Evolutionary conservation across 2,329 filamentous ascomycete species (phyloP).

Genomic region (Ophiostoma angusticollis): DNA sequence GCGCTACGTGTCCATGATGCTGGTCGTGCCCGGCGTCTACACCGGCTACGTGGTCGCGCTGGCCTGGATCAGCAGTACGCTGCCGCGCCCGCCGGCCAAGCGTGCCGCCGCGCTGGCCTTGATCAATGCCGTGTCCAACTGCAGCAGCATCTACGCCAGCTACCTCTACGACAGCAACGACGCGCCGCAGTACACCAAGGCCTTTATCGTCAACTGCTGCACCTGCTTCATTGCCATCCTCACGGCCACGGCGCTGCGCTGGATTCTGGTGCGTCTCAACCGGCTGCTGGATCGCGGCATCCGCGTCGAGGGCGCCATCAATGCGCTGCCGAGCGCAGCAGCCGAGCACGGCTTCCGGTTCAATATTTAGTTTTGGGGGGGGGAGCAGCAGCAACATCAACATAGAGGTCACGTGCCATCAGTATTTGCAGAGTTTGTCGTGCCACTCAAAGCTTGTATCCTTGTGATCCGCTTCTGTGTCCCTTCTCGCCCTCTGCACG

Average conservation of each 20-base stretch:
- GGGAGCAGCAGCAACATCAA: neutral
- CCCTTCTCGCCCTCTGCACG: too few species aligned
- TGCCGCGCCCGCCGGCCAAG: slow-evolving; percentile 65
- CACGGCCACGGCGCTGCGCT: slow-evolving; percentile 47
- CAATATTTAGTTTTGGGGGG: slow-evolving; percentile 30
- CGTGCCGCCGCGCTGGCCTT: slow-evolving; percentile 56
- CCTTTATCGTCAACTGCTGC: slow-evolving; percentile 56
- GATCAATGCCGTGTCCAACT: slow-evolving; percentile 63
- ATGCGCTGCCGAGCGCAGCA: slow-evolving; percentile 41
- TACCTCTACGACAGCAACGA: slow-evolving; percentile 33
- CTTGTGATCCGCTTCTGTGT: too few species aligned
- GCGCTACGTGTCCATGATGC: slow-evolving; percentile 58
- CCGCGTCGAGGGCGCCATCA: slow-evolving; percentile 41
- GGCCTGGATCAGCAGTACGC: slow-evolving; percentile 63
- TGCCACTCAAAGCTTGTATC: too few species aligned
- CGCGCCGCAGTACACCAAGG: slow-evolving; percentile 34
- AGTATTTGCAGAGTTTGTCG: too few species aligned
- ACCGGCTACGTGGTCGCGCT: slow-evolving; percentile 54
- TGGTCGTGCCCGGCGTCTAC: slow-evolving; percentile 44
- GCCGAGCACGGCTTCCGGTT: slow-evolving; percentile 54
- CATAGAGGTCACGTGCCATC: too few species aligned
- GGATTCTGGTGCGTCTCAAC: slow-evolving; percentile 53
- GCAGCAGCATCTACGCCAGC: slow-evolving; percentile 51
- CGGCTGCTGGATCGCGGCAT: slow-evolving; percentile 56
- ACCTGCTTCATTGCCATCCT: slow-evolving; percentile 52